phyloP scores from a whole-genome alignment of 257 asterid species.

The Scutellaria baicalensis region DNA sequence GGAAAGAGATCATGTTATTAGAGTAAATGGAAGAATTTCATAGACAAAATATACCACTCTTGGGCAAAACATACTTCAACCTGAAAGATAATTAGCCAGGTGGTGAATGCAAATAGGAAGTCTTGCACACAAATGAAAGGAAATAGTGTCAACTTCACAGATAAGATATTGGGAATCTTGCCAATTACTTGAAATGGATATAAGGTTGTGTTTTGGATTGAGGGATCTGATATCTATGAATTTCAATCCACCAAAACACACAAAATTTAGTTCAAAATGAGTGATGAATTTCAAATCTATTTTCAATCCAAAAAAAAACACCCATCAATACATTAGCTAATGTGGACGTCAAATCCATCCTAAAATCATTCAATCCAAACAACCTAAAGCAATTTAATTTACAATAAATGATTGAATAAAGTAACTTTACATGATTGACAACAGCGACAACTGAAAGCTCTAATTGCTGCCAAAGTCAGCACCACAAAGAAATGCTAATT shows the following conservation, averaged over 20 bases:
- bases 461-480: background rate
- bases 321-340: no score
- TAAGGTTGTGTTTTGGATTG: background rate
- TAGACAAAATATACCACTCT: background rate
- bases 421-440: background rate
- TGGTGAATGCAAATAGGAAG: background rate
- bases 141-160: background rate
- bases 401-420: background rate
- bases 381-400: background rate
- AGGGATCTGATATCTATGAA: no score
- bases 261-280: no score
- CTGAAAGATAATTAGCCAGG: background rate
- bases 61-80: background rate
- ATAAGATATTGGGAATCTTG: background rate
- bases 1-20: slow-evolving; percentile 14
- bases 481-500: background rate
- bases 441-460: background rate
- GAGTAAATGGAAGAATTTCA: background rate
- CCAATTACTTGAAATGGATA: background rate
- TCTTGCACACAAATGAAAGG: background rate
- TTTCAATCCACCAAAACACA: no score
- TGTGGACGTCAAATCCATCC: no score
- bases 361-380: background rate
- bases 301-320: no score
- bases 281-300: no score